Conservation (phyloP, 768 basidiomycete genomes). For the Cyathus striatus region DNA sequence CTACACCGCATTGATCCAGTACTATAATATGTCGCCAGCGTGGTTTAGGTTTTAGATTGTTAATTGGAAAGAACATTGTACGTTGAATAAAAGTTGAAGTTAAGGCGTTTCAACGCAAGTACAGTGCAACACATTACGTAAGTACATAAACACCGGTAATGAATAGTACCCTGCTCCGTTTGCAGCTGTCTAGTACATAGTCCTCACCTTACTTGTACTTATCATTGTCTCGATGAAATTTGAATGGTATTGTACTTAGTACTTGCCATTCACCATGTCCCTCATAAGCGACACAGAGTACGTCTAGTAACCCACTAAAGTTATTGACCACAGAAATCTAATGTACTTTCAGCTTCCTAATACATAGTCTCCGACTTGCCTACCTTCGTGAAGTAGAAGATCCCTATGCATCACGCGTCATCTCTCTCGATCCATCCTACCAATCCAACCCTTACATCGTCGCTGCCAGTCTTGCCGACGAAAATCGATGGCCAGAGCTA, state of each 20-base stretch:
- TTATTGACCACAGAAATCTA: background rate
- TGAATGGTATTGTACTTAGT: no score
- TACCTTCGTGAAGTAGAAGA: conserved; percentile 90
- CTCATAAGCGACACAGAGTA: conserved; percentile 63
- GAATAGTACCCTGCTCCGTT: no score
- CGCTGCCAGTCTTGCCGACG: conserved; percentile 75
- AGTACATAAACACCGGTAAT: no score
- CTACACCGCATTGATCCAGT: no score
- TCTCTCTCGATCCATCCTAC: conserved; percentile 76
- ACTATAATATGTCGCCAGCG: no score
- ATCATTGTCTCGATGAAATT: background rate
- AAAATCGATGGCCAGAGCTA: conserved; percentile 83
- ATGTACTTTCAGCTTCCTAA: conserved; percentile 51
- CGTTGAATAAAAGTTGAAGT: no score
- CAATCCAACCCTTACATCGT: conserved; percentile 79
- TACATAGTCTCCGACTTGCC: conserved; percentile 79
- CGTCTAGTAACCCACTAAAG: conserved; percentile 9
- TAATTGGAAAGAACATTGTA: no score
- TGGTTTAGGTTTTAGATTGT: no score
- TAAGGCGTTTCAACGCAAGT: no score
- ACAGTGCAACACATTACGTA: no score
- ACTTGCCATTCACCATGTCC: conserved; percentile 36
- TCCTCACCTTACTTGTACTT: background rate
- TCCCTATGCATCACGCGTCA: conserved; percentile 75
- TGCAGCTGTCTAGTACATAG: no score